phyloP scores from a whole-genome alignment of 2,329 filamentous ascomycete genomes.

The Hymenoscyphus fructigenus region DNA sequence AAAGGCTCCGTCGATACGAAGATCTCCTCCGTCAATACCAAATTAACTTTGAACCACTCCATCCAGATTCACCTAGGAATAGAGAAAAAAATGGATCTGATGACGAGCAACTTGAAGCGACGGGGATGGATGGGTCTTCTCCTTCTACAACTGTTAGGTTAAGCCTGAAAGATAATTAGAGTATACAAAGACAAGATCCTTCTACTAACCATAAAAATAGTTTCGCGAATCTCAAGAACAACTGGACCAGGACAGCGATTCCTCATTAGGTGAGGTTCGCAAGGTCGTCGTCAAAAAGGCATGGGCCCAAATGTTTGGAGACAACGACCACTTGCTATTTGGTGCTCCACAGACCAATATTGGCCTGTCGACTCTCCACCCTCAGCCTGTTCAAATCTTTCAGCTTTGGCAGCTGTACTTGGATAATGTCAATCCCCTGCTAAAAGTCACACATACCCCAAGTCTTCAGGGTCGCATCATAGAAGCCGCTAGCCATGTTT shows the following conservation, averaged over 20 bases:
- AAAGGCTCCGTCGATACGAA: conserved; percentile 34
- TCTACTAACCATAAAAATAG: no score
- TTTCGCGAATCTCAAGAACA: neutral
- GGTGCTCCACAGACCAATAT: neutral
- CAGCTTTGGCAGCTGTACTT: conserved; percentile 73
- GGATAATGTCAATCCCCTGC: conserved; percentile 71
- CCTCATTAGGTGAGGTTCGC: neutral
- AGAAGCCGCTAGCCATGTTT: conserved; percentile 58
- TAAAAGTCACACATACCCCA: conserved; percentile 71
- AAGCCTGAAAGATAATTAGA: neutral
- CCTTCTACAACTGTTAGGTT: no score
- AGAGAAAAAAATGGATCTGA: no score
- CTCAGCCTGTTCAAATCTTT: conserved; percentile 64
- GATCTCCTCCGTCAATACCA: conserved; percentile 32
- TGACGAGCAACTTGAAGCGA: no score
- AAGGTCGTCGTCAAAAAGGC: neutral
- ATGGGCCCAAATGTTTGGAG: no score
- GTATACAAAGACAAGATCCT: no score
- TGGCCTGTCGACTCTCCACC: conserved; percentile 42
- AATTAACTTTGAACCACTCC: conserved; percentile 30
- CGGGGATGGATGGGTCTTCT: conserved; percentile 10
- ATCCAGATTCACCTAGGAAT: no score
- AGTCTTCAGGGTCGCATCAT: conserved; percentile 65
- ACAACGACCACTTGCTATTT: neutral
- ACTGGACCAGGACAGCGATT: neutral